Conservation (phyloP, 192 early-diverging fungal species). For the Oehlia diaphana region DNA sequence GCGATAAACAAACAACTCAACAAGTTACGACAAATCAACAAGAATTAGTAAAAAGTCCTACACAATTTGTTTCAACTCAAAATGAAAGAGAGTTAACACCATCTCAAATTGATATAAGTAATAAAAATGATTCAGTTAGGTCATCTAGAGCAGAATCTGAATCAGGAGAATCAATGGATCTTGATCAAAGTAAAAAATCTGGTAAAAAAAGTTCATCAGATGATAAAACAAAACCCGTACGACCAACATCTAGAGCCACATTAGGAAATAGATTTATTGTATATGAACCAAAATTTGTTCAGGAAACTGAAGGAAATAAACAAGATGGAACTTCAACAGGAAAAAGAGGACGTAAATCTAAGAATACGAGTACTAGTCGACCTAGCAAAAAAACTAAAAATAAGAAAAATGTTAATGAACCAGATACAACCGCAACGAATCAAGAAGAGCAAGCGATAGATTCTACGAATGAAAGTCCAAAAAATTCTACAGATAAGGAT, state of each 20-base stretch:
- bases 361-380: neutral
- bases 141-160: neutral
- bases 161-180: neutral
- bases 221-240: conserved; percentile 1
- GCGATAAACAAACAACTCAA: neutral
- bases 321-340: neutral
- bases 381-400: neutral
- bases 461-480: neutral
- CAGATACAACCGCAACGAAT: neutral
- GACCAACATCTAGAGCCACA: neutral
- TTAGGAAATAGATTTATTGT: conserved; percentile 14
- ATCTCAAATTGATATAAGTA: neutral
- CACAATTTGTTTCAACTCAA: neutral
- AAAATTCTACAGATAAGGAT: neutral
- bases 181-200: neutral
- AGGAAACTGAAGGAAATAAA: conserved; percentile 1
- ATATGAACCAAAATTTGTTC: neutral
- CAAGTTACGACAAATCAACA: neutral
- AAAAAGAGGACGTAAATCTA: neutral
- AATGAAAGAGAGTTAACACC: neutral
- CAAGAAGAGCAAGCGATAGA: neutral
- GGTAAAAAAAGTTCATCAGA: neutral
- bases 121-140: neutral
- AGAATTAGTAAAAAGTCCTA: neutral
- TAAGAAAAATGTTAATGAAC: neutral